Percentiles rank a stretch among this genome's conserved stretches.
These are phyloP conservation scores for Iberis pinnata DNA, from an alignment of 345 rosid genomes.

Conservation along the genomic window DNA sequence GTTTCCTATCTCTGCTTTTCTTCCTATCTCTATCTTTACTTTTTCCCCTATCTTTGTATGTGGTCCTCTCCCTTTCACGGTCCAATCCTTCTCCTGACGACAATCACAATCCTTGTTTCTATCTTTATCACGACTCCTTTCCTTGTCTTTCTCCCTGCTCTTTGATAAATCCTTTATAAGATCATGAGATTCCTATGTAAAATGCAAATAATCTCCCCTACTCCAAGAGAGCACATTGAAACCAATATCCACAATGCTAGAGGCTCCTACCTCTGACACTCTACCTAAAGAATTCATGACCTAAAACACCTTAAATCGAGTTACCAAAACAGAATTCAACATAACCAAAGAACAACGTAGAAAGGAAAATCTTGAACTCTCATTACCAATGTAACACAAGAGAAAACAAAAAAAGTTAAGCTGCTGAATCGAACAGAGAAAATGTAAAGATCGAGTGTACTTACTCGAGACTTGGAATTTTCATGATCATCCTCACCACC, in stretches of 20 bases:
- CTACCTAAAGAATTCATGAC: no score
- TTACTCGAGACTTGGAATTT: conserved; percentile 29
- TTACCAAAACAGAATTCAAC: background rate
- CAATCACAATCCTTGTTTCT: conserved; percentile 30
- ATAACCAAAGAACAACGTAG: background rate
- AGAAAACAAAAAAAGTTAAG: background rate
- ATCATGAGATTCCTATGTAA: conserved; percentile 39
- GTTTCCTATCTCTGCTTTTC: conserved; percentile 31
- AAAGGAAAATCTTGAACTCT: background rate
- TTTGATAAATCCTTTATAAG: conserved; percentile 54
- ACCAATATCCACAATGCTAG: background rate
- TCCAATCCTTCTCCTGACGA: conserved; percentile 21
- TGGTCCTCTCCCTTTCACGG: conserved; percentile 22
- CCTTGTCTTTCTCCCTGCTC: conserved; percentile 44
- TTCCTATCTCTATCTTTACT: conserved; percentile 27
- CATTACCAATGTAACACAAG: background rate
- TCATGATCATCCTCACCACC: conserved; percentile 14
- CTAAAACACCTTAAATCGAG: no score
- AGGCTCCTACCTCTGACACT: background rate
- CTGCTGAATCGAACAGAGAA: no score
- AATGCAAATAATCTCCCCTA: no score
- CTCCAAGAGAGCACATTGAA: background rate
- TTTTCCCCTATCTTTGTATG: conserved; percentile 16
- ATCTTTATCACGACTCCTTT: conserved; percentile 31
- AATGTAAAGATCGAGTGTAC: background rate